A percentile compares a stretch with the other conserved stretches of the same genome.
Conservation (phyloP, 768 basidiomycete genomes). For the Amylocystis lapponica region DNA sequence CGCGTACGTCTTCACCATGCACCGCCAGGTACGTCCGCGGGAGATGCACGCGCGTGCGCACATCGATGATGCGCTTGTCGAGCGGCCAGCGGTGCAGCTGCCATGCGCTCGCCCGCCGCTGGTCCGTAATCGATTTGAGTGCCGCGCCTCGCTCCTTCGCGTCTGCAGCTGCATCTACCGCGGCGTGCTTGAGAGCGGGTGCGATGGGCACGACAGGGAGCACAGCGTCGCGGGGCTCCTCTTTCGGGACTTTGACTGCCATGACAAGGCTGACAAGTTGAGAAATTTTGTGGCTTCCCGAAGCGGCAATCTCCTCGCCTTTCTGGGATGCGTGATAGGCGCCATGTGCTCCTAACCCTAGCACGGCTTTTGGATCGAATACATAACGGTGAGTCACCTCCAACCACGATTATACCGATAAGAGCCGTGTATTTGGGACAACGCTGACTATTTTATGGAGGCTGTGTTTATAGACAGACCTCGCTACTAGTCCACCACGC, state of each 20-base stretch:
- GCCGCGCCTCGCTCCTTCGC: conserved; percentile 23
- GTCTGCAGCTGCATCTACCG: neutral
- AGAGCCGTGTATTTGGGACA: no score
- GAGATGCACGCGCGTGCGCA: conserved; percentile 30
- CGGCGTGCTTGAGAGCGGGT: neutral
- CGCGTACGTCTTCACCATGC: conserved; percentile 30
- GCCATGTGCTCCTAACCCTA: no score
- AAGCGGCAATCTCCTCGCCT: no score
- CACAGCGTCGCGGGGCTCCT: conserved; percentile 8
- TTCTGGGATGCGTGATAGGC: no score
- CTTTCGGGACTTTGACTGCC: conserved; percentile 8
- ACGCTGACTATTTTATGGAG: no score
- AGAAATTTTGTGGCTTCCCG: no score
- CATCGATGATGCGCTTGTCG: conserved; percentile 26
- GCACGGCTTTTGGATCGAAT: no score
- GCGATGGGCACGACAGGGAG: conserved; percentile 4
- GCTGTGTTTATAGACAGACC: no score
- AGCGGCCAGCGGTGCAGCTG: conserved; percentile 35
- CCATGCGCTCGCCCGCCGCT: conserved; percentile 34
- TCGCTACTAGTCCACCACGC: no score
- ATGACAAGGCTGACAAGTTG: neutral
- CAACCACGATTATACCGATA: no score
- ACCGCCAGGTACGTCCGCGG: conserved; percentile 34
- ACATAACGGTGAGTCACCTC: no score
- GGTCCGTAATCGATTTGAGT: conserved; percentile 23